Evolutionary conservation across 2,329 filamentous ascomycete species (phyloP), one percentile per base, ranked within the genome.

Genomic region (Sporothrix euskadiensis): DNA sequence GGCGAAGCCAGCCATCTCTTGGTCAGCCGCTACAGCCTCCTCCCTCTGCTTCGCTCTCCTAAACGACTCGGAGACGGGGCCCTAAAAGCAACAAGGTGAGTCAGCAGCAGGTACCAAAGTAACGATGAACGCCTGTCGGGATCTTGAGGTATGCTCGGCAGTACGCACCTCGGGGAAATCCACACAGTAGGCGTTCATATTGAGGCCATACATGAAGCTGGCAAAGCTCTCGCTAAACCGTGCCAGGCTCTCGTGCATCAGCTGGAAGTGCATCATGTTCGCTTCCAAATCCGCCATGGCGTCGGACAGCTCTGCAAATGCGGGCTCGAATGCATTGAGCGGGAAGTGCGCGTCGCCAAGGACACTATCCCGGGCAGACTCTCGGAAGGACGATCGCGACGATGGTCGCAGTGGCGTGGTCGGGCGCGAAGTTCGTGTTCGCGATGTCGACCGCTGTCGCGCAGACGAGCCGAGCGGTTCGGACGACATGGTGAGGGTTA

Each of bases 121-220:
- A 44, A 3, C 8, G 10, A 44, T 26, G 12, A 44, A 44, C 8
- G 41, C 10, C 8, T 44, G 12, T 49, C 3, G n/a, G 32, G 52
- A 35, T 65, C 26, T 26, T 14, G n/a, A 47, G 30, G 26, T 49
- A 49, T 1, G 5, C 35, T 44, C 19, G n/a, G n/a, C 12, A 8
- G n/a, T 39, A 22, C 69, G 32, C 83, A 94, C 94, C 89, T 99
- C 96, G 0, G 94, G 93, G 77, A 98, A 99, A 81, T 99, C 96
- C 44, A 98, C 94, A 81, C 95, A 98, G 81, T 98, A 99, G 0
- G 96, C 96, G 82, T 98, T 98, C 94, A 99, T 98, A 80, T 98
- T 98, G 80, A 99, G 82, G 1, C 96, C 96, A 79, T 98, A 99
- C 63, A 99, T 83, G 79, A 99, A 98, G 78, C 92, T 94, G 0